Conservation (phyloP, 129 eudicot genomes). For the Helichrysum umbraculigerum region DNA sequence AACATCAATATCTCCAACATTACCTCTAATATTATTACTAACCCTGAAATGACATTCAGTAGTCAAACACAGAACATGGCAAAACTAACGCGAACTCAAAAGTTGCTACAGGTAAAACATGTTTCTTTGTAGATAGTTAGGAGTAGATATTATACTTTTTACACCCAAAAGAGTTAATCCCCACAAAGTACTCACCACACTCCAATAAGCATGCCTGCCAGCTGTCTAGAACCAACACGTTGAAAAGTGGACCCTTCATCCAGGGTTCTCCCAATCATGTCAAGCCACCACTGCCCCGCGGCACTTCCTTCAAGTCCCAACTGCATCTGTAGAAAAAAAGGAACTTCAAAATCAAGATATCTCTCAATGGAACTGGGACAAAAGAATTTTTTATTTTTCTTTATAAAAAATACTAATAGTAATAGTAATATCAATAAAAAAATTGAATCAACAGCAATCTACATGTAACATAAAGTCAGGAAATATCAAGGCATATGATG, state of each 20-base stretch:
- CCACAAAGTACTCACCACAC: constrained; percentile 69
- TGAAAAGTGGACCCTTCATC: constrained; percentile 87
- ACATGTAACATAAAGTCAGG: not conserved
- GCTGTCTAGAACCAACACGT: constrained; percentile 92
- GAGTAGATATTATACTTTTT: not conserved
- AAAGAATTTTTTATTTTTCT: not conserved
- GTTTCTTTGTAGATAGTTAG: not conserved
- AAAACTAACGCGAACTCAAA: no score
- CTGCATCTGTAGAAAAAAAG: constrained; percentile 46
- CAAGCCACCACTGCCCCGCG: constrained; percentile 97
- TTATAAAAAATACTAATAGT: no score
- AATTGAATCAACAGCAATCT: not conserved
- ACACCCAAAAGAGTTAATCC: not conserved
- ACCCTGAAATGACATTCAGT: constrained; percentile 59
- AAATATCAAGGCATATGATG: not conserved
- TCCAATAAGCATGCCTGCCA: constrained; percentile 90
- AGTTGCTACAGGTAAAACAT: not conserved
- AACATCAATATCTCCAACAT: constrained; percentile 92
- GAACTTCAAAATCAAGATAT: constrained; percentile 9
- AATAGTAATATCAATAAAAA: not conserved
- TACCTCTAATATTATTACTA: constrained; percentile 51
- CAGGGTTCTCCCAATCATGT: constrained; percentile 77
- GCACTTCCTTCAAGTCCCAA: constrained; percentile 94
- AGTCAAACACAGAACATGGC: constrained; percentile 20
- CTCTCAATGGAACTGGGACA: not conserved